Conservation (phyloP, 2,329 filamentous ascomycete species). For the Pseudopyrenochaeta lycopersici region DNA sequence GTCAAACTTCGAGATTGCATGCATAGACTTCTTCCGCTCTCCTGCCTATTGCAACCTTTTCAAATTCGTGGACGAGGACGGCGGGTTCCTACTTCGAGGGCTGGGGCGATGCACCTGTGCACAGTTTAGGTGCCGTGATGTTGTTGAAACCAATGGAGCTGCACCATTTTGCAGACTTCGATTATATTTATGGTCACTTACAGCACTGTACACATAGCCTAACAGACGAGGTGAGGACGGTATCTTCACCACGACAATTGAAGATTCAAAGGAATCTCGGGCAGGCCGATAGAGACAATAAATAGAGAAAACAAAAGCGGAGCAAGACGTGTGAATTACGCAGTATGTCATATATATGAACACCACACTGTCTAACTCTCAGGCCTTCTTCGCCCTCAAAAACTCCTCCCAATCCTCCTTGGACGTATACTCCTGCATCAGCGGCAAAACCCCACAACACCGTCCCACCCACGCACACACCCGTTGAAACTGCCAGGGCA, state of each 20-base stretch:
- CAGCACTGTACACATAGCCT: slow-evolving; percentile 17
- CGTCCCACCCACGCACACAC: slow-evolving; percentile 14
- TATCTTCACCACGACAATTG: too few species aligned
- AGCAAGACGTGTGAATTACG: too few species aligned
- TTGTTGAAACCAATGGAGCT: slow-evolving; percentile 88
- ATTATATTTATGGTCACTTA: slow-evolving; percentile 70
- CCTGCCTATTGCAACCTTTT: slow-evolving; percentile 92
- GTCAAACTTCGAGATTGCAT: slow-evolving; percentile 96
- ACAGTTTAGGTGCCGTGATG: slow-evolving; percentile 86
- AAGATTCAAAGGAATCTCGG: too few species aligned
- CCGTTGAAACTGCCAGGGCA: slow-evolving; percentile 22
- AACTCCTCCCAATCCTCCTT: slow-evolving; percentile 40
- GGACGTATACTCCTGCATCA: slow-evolving; percentile 28
- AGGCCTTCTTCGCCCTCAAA: slow-evolving; percentile 13
- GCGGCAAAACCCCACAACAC: slow-evolving; percentile 15
- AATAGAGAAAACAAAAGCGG: too few species aligned
- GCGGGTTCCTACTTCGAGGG: slow-evolving; percentile 25
- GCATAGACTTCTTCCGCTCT: slow-evolving; percentile 89
- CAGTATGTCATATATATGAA: too few species aligned
- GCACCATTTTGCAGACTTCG: slow-evolving; percentile 97
- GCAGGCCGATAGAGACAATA: too few species aligned
- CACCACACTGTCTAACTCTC: too few species aligned
- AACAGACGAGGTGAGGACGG: slow-evolving; percentile 12
- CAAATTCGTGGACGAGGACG: slow-evolving; percentile 69
- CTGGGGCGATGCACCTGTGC: slow-evolving; percentile 96